A percentile compares a stretch with the other conserved stretches of the same genome.
phyloP scores from a whole-genome alignment of 352 stramenopile species.

The Plasmopara muralis region DNA sequence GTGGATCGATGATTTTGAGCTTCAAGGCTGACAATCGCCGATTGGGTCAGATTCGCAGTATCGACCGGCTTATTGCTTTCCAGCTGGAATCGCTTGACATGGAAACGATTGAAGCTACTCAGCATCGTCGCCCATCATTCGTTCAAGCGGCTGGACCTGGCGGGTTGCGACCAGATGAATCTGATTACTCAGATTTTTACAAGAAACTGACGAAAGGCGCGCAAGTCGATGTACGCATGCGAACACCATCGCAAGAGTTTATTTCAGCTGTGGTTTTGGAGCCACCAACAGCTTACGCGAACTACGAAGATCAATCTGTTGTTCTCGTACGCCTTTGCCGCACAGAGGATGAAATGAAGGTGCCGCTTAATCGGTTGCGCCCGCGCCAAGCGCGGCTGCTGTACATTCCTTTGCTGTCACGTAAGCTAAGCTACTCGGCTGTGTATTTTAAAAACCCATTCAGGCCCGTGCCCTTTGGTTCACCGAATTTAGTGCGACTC shows the following conservation, averaged over 20 bases:
- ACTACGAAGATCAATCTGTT: slow-evolving; percentile 41
- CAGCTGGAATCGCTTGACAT: slow-evolving; percentile 69
- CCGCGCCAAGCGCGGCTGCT: slow-evolving; percentile 64
- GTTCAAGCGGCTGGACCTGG: slow-evolving; percentile 27
- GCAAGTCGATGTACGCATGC: slow-evolving; percentile 67
- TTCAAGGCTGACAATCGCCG: slow-evolving; percentile 84
- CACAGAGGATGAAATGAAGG: slow-evolving; percentile 67
- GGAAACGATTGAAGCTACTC: slow-evolving; percentile 63
- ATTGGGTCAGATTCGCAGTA: slow-evolving; percentile 80
- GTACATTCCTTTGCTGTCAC: slow-evolving; percentile 74
- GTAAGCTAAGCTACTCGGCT: slow-evolving; percentile 82
- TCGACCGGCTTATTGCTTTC: slow-evolving; percentile 81
- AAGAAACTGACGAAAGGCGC: slow-evolving; percentile 49
- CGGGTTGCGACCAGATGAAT: slow-evolving; percentile 32
- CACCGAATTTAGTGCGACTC: slow-evolving; percentile 80
- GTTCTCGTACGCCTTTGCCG: slow-evolving; percentile 59
- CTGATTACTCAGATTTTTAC: slow-evolving; percentile 44
- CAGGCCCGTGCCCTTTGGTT: slow-evolving; percentile 74
- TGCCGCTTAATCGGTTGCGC: slow-evolving; percentile 56
- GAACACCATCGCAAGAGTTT: slow-evolving; percentile 66
- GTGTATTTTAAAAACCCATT: slow-evolving; percentile 89
- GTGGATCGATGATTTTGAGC: slow-evolving; percentile 79
- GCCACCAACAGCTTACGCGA: slow-evolving; percentile 15
- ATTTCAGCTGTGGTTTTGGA: slow-evolving; percentile 62
- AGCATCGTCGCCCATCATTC: slow-evolving; percentile 70